Conservation (phyloP, 208 protist genomes). For the Acanthamoeba castellanii region DNA sequence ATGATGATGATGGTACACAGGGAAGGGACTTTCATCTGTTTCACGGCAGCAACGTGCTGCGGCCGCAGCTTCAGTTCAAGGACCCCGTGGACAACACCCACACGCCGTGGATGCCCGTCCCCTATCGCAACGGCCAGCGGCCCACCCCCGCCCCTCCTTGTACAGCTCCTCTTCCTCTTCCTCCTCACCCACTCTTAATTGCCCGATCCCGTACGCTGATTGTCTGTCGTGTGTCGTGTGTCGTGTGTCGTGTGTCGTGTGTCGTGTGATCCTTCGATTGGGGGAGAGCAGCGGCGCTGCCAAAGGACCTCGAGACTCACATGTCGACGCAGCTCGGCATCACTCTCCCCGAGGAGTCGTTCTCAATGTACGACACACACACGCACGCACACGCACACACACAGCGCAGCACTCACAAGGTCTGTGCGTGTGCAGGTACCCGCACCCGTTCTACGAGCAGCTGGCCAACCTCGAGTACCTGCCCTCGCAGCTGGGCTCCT, state of each 20-base stretch:
- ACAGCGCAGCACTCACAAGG: no score
- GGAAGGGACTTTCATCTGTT: slow-evolving; percentile 51
- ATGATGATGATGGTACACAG: neutral
- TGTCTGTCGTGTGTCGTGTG: no score
- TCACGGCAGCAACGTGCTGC: slow-evolving; percentile 79
- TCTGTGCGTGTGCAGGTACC: neutral
- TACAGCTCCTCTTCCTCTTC: neutral
- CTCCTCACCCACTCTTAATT: neutral
- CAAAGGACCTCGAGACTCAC: slow-evolving; percentile 15
- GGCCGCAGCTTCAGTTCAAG: slow-evolving; percentile 84
- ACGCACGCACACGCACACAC: no score
- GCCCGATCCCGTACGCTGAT: neutral
- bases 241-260: no score
- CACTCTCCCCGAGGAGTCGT: neutral
- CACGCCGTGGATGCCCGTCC: slow-evolving; percentile 77
- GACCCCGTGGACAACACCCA: slow-evolving; percentile 84
- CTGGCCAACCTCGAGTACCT: slow-evolving; percentile 40
- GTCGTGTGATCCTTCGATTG: neutral
- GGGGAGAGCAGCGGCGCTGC: slow-evolving; percentile 68
- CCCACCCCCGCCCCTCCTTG: neutral
- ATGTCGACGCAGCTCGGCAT: neutral
- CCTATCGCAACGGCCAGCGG: neutral
- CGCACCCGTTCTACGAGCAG: slow-evolving; percentile 35
- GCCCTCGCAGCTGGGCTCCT: slow-evolving; percentile 47
- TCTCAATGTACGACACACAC: neutral